phyloP scores from a whole-genome alignment of 768 basidiomycete genomes.

The Ephemerocybe angulata region DNA sequence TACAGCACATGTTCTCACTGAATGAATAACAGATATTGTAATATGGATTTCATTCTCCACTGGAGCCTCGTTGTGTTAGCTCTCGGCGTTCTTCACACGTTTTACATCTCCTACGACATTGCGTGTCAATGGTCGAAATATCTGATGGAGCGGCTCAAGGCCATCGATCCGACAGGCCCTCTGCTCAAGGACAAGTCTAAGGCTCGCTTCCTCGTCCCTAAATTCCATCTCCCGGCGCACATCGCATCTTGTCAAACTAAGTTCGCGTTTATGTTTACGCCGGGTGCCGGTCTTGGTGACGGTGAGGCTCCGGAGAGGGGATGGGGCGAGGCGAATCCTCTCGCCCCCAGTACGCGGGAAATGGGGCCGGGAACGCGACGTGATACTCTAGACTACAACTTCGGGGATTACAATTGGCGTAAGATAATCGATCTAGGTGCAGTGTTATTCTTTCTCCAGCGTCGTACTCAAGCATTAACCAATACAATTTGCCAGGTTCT shows the following conservation, averaged over 20 bases:
- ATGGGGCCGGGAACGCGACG: constrained; percentile 33
- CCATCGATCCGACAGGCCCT: neutral
- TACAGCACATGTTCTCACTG: neutral
- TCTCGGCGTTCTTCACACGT: neutral
- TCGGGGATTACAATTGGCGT: constrained; percentile 26
- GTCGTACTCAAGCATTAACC: neutral
- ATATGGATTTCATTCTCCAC: constrained; percentile 26
- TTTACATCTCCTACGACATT: constrained; percentile 30
- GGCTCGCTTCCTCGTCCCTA: constrained; percentile 14
- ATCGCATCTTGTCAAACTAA: constrained; percentile 17
- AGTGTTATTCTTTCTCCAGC: neutral
- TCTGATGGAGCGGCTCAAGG: neutral
- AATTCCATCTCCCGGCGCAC: constrained; percentile 28
- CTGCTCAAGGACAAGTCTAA: neutral
- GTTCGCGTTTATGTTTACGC: constrained; percentile 22
- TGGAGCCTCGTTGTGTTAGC: neutral
- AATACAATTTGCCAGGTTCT: neutral
- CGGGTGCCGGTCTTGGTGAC: constrained; percentile 29
- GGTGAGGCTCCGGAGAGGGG: constrained; percentile 32
- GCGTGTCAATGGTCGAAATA: constrained; percentile 20
- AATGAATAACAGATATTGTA: constrained; percentile 19
- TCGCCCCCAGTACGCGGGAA: constrained; percentile 28
- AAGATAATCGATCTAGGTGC: constrained; percentile 18
- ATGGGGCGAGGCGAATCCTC: constrained; percentile 27
- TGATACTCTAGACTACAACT: constrained; percentile 26